phyloP scores from a whole-genome alignment of 2,329 filamentous ascomycete species.

The Epicoccum sorghinum region DNA sequence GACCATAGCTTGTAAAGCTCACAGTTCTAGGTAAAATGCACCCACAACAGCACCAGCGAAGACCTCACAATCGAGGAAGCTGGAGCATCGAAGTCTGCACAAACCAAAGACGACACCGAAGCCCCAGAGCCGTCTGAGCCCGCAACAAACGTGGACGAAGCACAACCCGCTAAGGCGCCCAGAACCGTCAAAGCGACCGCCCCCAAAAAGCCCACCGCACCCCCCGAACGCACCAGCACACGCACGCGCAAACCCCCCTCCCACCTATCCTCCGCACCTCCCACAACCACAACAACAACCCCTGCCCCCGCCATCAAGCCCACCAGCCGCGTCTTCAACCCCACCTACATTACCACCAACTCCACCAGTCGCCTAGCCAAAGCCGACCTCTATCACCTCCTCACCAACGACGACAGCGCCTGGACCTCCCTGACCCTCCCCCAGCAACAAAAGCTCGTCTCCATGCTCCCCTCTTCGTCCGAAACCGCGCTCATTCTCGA shows the following conservation, averaged over 20 bases:
- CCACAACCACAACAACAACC: constrained; percentile 14
- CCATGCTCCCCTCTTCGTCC: constrained; percentile 28
- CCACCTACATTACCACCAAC: constrained; percentile 41
- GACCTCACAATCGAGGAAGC: too few relatives aligned
- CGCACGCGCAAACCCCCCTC: constrained; percentile 39
- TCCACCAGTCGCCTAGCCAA: constrained; percentile 38
- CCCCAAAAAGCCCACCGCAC: constrained; percentile 11
- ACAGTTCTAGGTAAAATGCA: constrained; percentile 7
- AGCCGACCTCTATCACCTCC: constrained; percentile 43
- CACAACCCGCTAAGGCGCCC: constrained; percentile 3
- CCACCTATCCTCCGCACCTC: constrained; percentile 35
- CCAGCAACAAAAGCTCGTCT: constrained; percentile 30
- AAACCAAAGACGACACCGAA: too few relatives aligned
- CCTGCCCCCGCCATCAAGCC: constrained; percentile 17
- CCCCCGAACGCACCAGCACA: constrained; percentile 23
- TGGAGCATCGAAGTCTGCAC: too few relatives aligned
- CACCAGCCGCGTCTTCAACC: constrained; percentile 34
- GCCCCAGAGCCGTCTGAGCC: background rate
- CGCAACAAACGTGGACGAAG: too few relatives aligned
- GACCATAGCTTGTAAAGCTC: background rate
- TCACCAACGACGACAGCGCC: constrained; percentile 31
- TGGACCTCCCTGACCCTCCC: constrained; percentile 37
- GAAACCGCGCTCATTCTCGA: constrained; percentile 25
- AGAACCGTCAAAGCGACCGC: constrained; percentile 15
- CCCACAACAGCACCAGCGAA: background rate